A percentile compares a stretch with the other conserved stretches of the same genome.
Conservation (phyloP, 345 rosid species). For the Rhodamnia rubescens region DNA sequence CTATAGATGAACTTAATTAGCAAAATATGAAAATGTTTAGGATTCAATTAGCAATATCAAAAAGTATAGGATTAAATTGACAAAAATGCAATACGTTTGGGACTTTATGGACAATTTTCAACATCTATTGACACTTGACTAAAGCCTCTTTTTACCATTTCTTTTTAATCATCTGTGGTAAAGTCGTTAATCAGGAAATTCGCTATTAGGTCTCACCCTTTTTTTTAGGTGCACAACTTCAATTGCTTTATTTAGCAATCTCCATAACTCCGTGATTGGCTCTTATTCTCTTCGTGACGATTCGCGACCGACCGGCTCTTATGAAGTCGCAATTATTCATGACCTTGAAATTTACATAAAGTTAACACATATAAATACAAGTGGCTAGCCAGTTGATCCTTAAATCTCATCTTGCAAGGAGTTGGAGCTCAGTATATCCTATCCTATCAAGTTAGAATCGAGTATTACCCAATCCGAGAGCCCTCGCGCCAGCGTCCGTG, state of each 20-base stretch:
- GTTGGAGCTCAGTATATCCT: not conserved
- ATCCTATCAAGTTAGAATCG: not conserved
- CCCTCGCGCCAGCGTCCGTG: fast-evolving
- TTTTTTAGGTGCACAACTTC: not conserved
- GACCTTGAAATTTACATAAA: not conserved
- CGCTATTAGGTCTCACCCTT: not conserved
- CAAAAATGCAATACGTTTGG: too few relatives aligned
- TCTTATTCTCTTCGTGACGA: not conserved
- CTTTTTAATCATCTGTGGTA: not conserved
- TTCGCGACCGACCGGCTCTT: not conserved
- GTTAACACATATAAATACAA: not conserved
- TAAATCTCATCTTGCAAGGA: not conserved
- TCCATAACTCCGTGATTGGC: not conserved
- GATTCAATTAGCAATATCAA: too few relatives aligned
- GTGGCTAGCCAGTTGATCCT: not conserved
- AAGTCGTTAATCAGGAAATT: not conserved
- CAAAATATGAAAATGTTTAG: too few relatives aligned
- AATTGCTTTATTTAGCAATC: not conserved
- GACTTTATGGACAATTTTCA: not conserved
- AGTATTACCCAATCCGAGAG: not conserved
- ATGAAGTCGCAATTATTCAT: not conserved
- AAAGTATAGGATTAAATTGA: too few relatives aligned
- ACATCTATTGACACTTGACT: not conserved
- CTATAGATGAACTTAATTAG: too few relatives aligned
- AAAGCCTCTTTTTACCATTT: not conserved